Percentiles rank a stretch among this genome's conserved stretches.
Conservation (phyloP, 768 basidiomycete genomes). For the Boletus insuetus region DNA sequence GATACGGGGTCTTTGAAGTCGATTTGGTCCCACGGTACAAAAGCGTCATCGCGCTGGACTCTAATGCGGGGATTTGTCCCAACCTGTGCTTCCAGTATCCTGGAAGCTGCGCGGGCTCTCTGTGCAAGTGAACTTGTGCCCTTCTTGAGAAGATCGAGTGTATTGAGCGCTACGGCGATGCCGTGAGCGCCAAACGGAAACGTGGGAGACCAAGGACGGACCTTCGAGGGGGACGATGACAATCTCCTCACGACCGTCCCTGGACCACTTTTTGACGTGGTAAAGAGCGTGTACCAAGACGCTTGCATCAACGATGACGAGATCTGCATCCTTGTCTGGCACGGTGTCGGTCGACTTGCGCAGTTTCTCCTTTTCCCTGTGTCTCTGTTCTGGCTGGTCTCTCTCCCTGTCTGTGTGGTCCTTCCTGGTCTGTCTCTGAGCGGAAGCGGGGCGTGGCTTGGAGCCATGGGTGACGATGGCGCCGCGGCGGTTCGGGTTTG, state of each 20-base stretch:
- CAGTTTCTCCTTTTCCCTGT: slow-evolving; percentile 17
- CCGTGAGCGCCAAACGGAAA: slow-evolving; percentile 6
- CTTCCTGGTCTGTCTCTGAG: slow-evolving; percentile 24
- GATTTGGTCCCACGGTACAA: slow-evolving; percentile 78
- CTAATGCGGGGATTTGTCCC: slow-evolving; percentile 78
- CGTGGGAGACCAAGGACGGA: slow-evolving; percentile 32
- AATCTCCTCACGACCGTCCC: slow-evolving; percentile 71
- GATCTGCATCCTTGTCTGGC: slow-evolving; percentile 61
- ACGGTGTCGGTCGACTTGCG: slow-evolving; percentile 29
- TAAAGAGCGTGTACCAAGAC: slow-evolving; percentile 75
- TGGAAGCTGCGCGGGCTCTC: slow-evolving; percentile 82
- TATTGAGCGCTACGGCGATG: slow-evolving; percentile 68
- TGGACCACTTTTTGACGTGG: slow-evolving; percentile 81
- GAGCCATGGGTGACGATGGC: slow-evolving; percentile 7
- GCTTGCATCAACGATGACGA: slow-evolving; percentile 78
- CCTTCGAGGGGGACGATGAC: slow-evolving; percentile 88
- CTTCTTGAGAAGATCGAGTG: slow-evolving; percentile 90
- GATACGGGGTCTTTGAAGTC: slow-evolving; percentile 41
- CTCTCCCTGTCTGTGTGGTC: slow-evolving; percentile 19
- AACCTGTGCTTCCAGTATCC: slow-evolving; percentile 85
- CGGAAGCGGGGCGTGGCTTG: slow-evolving; percentile 25
- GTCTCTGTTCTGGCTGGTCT: slow-evolving; percentile 19
- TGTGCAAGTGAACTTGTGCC: slow-evolving; percentile 76
- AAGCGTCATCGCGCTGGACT: slow-evolving; percentile 81
- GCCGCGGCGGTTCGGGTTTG: slow-evolving; percentile 19